Evolutionary conservation across 2,329 filamentous ascomycete species (phyloP).

Genomic region (Aspergillus sp.): DNA sequence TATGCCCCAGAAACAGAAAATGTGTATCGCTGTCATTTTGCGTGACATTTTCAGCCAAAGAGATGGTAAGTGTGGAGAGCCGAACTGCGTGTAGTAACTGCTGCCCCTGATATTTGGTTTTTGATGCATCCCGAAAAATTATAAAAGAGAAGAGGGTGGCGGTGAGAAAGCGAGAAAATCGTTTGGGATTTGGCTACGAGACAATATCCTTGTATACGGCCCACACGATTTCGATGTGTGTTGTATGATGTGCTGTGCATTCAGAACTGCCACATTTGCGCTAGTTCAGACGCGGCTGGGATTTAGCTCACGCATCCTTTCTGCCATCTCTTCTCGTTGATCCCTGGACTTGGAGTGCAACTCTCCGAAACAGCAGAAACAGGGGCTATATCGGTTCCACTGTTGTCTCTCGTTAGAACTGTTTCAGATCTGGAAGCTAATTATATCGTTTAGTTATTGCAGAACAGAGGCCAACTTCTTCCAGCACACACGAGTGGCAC

Average conservation of each 20-base stretch:
- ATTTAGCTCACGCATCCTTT: slow-evolving; percentile 30
- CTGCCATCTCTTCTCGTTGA: slow-evolving; percentile 18
- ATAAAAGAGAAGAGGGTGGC: background rate
- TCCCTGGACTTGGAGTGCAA: slow-evolving; percentile 15
- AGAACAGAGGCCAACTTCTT: slow-evolving; percentile 42
- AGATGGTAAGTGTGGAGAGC: slow-evolving; percentile 59
- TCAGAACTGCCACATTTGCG: slow-evolving; percentile 27
- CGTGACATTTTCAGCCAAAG: slow-evolving; percentile 67
- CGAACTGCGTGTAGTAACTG: background rate
- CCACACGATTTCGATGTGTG: background rate
- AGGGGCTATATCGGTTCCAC: slow-evolving; percentile 3
- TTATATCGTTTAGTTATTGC: slow-evolving; percentile 15
- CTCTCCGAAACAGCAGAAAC: slow-evolving; percentile 7
- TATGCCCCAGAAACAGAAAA: slow-evolving; percentile 69
- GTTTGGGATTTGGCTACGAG: background rate
- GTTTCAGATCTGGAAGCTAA: slow-evolving; percentile 12
- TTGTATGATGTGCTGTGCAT: slow-evolving; percentile 5
- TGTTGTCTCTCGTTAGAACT: slow-evolving; percentile 1
- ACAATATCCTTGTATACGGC: slow-evolving; percentile 6
- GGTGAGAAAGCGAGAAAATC: background rate
- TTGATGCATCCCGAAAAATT: background rate
- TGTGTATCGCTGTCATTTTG: slow-evolving; percentile 74
- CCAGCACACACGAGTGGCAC: slow-evolving; percentile 56
- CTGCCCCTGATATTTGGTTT: background rate
- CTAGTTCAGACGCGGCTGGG: slow-evolving; percentile 24